phyloP scores from a whole-genome alignment of 2,329 filamentous ascomycete genomes.

The Calonectria hongkongensis region DNA sequence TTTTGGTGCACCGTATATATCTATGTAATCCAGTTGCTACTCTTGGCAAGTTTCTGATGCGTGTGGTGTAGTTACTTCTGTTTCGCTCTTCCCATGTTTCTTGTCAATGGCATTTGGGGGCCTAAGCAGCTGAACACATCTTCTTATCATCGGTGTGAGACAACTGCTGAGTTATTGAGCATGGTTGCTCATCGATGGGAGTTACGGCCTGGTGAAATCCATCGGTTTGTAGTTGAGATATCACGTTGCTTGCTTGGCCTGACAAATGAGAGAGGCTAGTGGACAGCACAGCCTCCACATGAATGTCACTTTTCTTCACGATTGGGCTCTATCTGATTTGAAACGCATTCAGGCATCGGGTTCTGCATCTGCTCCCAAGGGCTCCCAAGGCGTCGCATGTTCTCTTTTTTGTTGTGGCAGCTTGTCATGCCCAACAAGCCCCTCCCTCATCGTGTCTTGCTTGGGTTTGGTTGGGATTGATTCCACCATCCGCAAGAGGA shows the following conservation, averaged over 20 bases:
- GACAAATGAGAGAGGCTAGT: neutral
- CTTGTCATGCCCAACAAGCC: slow-evolving; percentile 6
- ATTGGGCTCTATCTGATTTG: neutral
- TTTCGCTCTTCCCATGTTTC: neutral
- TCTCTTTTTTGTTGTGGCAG: neutral
- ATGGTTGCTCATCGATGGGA: neutral
- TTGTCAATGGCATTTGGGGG: neutral
- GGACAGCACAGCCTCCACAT: slow-evolving; percentile 6
- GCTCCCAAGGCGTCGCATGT: slow-evolving; percentile 9
- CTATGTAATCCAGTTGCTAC: neutral
- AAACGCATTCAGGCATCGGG: neutral
- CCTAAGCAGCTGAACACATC: neutral
- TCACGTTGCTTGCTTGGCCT: slow-evolving; percentile 6
- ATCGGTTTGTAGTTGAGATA: neutral
- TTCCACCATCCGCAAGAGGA: neutral
- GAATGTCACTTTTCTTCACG: neutral
- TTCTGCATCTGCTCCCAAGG: neutral
- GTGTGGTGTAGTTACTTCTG: neutral
- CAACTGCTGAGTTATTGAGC: neutral
- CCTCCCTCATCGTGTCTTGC: neutral
- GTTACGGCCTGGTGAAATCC: neutral
- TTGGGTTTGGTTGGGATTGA: neutral
- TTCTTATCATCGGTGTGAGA: neutral
- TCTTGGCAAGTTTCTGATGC: neutral
- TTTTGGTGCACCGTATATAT: neutral